These are phyloP conservation scores for Jackrogersella multiformis DNA, from an alignment of 495 filamentous ascomycete genomes.

Conservation along the genomic window DNA sequence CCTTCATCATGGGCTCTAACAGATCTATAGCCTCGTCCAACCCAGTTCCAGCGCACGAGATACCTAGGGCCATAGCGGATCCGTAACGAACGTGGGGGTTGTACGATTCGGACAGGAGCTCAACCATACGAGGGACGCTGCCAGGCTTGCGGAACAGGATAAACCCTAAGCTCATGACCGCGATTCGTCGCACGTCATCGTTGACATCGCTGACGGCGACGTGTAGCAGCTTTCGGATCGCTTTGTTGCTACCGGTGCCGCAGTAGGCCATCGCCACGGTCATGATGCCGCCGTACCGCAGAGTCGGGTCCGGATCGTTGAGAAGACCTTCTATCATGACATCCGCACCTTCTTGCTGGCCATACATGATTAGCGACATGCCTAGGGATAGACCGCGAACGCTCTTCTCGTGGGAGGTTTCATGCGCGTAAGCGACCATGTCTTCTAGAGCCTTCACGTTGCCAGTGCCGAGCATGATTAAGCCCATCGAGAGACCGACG, in stretches of 20 bases:
- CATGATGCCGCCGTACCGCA: slow-evolving; percentile 98
- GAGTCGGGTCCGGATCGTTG: slow-evolving; percentile 89
- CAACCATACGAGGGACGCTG: slow-evolving; percentile 98
- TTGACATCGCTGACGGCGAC: slow-evolving; percentile 98
- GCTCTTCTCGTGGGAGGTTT: slow-evolving; percentile 99
- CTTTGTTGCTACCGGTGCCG: slow-evolving; percentile 97
- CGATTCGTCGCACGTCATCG: slow-evolving; percentile 94
- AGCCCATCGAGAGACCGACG: slow-evolving; percentile 91
- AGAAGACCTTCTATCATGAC: slow-evolving; percentile 92
- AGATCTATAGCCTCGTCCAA: slow-evolving; percentile 97
- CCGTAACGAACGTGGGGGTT: slow-evolving; percentile 99
- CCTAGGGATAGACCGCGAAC: slow-evolving; percentile 93
- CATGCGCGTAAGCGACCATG: slow-evolving; percentile 97
- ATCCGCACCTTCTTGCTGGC: slow-evolving; percentile 92
- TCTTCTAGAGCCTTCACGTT: slow-evolving; percentile 89
- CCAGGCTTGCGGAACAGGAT: slow-evolving; percentile 98
- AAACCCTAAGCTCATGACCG: slow-evolving; percentile 98
- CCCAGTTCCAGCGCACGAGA: slow-evolving; percentile 96
- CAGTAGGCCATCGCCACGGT: slow-evolving; percentile 98
- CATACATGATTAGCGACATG: slow-evolving; percentile 99
- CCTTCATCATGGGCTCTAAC: slow-evolving; percentile 99
- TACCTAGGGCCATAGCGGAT: slow-evolving; percentile 97
- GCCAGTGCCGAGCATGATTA: slow-evolving; percentile 97
- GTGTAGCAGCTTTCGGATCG: slow-evolving; percentile 95
- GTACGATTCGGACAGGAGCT: slow-evolving; percentile 96